Percentiles rank a stretch among this genome's conserved stretches.
Conservation (phyloP, 2,329 filamentous ascomycete genomes). For the Penicillium sp. region DNA sequence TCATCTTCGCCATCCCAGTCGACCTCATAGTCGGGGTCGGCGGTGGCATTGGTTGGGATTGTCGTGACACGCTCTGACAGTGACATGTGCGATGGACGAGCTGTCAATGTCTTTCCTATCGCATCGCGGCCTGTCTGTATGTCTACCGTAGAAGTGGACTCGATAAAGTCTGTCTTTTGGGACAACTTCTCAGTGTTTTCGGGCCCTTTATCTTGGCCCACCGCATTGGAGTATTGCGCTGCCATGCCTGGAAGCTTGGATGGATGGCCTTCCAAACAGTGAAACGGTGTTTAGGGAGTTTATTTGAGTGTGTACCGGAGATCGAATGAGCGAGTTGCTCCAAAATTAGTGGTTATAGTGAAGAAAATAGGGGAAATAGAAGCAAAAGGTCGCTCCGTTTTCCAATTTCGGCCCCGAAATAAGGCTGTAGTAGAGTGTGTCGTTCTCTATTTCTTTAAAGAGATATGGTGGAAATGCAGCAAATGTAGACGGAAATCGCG, state of each 20-base stretch:
- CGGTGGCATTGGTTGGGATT: conserved; percentile 46
- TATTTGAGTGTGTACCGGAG: background rate
- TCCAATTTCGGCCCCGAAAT: background rate
- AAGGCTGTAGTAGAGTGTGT: background rate
- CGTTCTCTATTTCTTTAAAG: background rate
- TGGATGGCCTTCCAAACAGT: background rate
- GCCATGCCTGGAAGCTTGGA: conserved; percentile 19
- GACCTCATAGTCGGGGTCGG: conserved; percentile 67
- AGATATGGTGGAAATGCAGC: background rate
- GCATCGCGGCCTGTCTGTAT: conserved; percentile 29
- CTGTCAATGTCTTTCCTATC: conserved; percentile 30
- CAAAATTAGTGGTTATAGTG: background rate
- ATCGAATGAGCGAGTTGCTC: background rate
- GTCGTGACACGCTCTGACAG: conserved; percentile 47
- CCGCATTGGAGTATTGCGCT: conserved; percentile 10
- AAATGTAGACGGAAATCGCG: background rate
- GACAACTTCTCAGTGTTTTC: conserved; percentile 14
- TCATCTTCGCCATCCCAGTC: conserved; percentile 66
- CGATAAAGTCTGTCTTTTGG: conserved; percentile 30
- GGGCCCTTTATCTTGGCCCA: conserved; percentile 25
- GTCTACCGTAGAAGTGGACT: conserved; percentile 29
- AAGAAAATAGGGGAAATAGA: background rate
- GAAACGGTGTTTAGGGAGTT: background rate
- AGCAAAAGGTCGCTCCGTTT: background rate
- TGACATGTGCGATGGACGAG: conserved; percentile 35